These are phyloP conservation scores for Grigorovia humatica DNA, from an alignment of 805 yeast species.

Conservation along the genomic window DNA sequence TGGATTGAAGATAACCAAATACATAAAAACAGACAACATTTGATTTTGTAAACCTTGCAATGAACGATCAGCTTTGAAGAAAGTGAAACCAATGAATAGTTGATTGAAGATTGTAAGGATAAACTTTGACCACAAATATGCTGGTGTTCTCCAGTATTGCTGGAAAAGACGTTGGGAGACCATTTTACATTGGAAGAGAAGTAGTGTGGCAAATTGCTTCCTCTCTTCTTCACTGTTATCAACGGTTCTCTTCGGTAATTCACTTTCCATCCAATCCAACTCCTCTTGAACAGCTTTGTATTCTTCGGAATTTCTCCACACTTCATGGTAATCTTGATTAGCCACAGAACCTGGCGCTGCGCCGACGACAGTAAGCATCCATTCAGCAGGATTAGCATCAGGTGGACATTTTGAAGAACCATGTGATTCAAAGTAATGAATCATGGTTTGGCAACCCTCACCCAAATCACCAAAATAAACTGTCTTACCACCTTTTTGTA, in stretches of 20 bases:
- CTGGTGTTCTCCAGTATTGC: slow-evolving; percentile 61
- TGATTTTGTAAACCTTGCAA: slow-evolving; percentile 72
- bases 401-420: slow-evolving; percentile 61
- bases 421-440: slow-evolving; percentile 52
- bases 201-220: slow-evolving; percentile 36
- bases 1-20: slow-evolving; percentile 45
- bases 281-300: slow-evolving; percentile 48
- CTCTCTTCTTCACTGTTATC: slow-evolving; percentile 26
- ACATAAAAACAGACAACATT: slow-evolving; percentile 69
- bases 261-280: slow-evolving; percentile 53
- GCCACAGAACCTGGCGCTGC: slow-evolving; percentile 77
- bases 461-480: slow-evolving; percentile 69
- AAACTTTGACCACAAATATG: slow-evolving; percentile 50
- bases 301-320: slow-evolving; percentile 66
- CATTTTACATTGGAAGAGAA: slow-evolving; percentile 32
- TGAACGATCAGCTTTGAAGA: slow-evolving; percentile 55
- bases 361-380: slow-evolving; percentile 83
- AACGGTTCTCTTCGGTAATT: slow-evolving; percentile 33
- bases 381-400: slow-evolving; percentile 75
- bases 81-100: slow-evolving; percentile 65
- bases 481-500: slow-evolving; percentile 62
- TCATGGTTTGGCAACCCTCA: slow-evolving; percentile 43
- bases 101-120: slow-evolving; percentile 43
- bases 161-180: slow-evolving; percentile 48
- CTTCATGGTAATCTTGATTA: slow-evolving; percentile 59